These are phyloP conservation scores for Metarhizium sp. DNA, from an alignment of 2,329 filamentous ascomycete species.

Conservation along the genomic window DNA sequence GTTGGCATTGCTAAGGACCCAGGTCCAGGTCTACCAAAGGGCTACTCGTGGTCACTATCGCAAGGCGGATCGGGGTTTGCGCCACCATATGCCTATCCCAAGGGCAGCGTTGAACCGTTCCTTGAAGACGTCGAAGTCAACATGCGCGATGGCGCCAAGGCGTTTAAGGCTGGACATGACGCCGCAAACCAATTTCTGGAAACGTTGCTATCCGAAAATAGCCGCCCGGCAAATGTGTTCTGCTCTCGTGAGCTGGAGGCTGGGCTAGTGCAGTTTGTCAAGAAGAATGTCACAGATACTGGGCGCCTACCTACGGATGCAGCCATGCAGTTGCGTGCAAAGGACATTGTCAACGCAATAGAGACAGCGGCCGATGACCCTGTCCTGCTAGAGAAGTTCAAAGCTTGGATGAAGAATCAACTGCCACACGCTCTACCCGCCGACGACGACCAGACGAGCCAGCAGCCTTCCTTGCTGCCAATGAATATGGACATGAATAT, in stretches of 20 bases:
- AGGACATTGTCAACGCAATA: conserved; percentile 35
- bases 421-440: conserved; percentile 11
- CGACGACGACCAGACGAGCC: not conserved
- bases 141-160: conserved; percentile 27
- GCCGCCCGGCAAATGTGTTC: conserved; percentile 42
- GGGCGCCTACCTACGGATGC: conserved; percentile 39
- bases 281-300: conserved; percentile 25
- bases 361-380: conserved; percentile 46
- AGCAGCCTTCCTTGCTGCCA: conserved; percentile 11
- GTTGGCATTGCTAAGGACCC: conserved; percentile 39
- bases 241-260: conserved; percentile 49
- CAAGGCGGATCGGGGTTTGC: conserved; percentile 46
- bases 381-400: conserved; percentile 44
- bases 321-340: conserved; percentile 34
- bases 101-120: conserved; percentile 26
- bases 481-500: conserved; percentile 25
- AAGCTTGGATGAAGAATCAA: conserved; percentile 29
- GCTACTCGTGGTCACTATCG: conserved; percentile 34
- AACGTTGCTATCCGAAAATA: conserved; percentile 30
- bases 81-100: conserved; percentile 43
- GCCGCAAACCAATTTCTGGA: conserved; percentile 40
- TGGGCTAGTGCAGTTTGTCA: conserved; percentile 41
- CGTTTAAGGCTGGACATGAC: conserved; percentile 31
- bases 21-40: conserved; percentile 39
- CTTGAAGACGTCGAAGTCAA: conserved; percentile 21